Evolutionary conservation across 495 filamentous ascomycete genomes (phyloP).

Genomic region (Talaromyces trachyspermus): DNA sequence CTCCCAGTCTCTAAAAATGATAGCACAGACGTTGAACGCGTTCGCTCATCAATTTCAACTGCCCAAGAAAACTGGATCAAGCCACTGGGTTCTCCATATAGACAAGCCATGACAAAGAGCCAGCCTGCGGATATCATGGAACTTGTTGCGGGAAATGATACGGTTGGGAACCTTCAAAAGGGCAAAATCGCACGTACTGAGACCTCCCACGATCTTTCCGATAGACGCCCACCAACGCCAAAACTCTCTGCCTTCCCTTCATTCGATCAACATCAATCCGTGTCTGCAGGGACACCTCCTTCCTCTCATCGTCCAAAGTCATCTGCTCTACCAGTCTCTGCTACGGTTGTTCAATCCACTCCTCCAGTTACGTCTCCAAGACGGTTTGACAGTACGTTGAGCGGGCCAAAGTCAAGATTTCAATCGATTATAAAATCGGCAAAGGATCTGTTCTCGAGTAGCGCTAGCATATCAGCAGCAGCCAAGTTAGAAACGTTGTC

Average conservation of each 20-base stretch:
- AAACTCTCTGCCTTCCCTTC: conserved; percentile 8
- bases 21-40: conserved; percentile 19
- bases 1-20: conserved; percentile 37
- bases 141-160: conserved; percentile 18
- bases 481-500: conserved; percentile 57
- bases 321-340: conserved; percentile 15
- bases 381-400: conserved; percentile 70
- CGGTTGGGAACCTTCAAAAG: conserved; percentile 1
- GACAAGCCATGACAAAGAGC: conserved; percentile 46
- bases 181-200: conserved; percentile 5
- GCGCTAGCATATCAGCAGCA: conserved; percentile 69
- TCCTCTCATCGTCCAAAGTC: conserved; percentile 31
- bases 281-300: conserved; percentile 38
- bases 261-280: conserved; percentile 44
- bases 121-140: conserved; percentile 54
- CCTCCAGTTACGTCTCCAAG: conserved; percentile 68
- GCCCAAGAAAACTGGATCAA: conserved; percentile 65
- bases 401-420: conserved; percentile 79
- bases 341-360: conserved; percentile 38
- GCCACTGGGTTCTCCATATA: conserved; percentile 41
- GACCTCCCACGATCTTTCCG: background rate
- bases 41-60: conserved; percentile 14
- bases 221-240: background rate
- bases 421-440: conserved; percentile 83
- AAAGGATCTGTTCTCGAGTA: conserved; percentile 73